A percentile compares a stretch with the other conserved stretches of the same genome.
These are phyloP conservation scores for Turritis glabra DNA, from an alignment of 345 rosid genomes.

Conservation along the genomic window DNA sequence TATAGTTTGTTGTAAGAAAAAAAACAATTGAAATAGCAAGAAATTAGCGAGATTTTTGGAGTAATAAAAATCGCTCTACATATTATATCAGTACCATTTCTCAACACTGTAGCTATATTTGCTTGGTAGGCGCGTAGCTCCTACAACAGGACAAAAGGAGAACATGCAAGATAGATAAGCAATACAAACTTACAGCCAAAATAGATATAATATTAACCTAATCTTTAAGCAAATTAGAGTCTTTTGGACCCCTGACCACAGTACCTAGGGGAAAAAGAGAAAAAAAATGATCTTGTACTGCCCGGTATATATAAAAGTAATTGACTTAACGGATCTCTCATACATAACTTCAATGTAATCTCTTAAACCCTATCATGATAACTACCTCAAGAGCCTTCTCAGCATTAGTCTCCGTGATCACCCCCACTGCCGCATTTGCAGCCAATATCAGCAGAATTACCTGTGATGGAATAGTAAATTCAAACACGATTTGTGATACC, in stretches of 20 bases:
- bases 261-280: background rate
- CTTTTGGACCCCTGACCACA: background rate
- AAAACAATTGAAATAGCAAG: background rate
- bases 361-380: constrained; percentile 17
- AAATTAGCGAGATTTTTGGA: background rate
- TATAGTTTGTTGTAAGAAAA: background rate
- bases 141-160: constrained; percentile 47
- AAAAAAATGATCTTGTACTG: constrained; percentile 5
- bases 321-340: background rate
- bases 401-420: constrained; percentile 98
- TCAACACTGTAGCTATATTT: constrained; percentile 86
- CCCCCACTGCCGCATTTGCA: constrained; percentile 99
- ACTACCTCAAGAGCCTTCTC: constrained; percentile 96
- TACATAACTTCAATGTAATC: constrained; percentile 1
- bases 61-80: background rate
- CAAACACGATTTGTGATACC: constrained; percentile 23
- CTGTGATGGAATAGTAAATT: constrained; percentile 43
- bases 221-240: constrained; percentile 3
- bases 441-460: constrained; percentile 95
- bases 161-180: constrained; percentile 14
- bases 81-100: constrained; percentile 68
- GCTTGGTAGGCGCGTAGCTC: constrained; percentile 99
- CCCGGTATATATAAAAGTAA: constrained; percentile 9
- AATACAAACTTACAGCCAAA: constrained; percentile 3
- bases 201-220: background rate